Conservation (phyloP, 768 basidiomycete genomes). For the Crucibulum laeve region DNA sequence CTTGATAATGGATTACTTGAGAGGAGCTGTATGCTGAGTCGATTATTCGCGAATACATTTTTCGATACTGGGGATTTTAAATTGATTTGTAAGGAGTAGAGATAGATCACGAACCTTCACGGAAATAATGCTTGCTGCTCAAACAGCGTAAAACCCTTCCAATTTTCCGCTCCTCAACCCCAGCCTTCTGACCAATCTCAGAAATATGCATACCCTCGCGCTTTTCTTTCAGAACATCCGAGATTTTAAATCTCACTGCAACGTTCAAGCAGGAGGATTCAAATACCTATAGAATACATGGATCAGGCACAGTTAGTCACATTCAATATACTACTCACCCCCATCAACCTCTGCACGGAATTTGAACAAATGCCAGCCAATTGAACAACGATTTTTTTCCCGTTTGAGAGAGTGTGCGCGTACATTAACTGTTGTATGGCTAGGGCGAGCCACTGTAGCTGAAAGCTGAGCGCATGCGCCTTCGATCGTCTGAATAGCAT, state of each 20-base stretch:
- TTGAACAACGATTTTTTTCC: background rate
- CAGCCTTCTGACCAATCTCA: slow-evolving; percentile 23
- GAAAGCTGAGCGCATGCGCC: slow-evolving; percentile 30
- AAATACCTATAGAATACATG: slow-evolving; percentile 13
- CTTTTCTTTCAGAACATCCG: slow-evolving; percentile 30
- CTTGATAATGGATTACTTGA: slow-evolving; percentile 18
- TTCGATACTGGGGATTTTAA: slow-evolving; percentile 19
- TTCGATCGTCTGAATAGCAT: slow-evolving; percentile 26
- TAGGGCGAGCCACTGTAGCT: slow-evolving; percentile 23
- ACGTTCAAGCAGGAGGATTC: slow-evolving; percentile 30
- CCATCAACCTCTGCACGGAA: slow-evolving; percentile 13
- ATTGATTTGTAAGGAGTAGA: background rate
- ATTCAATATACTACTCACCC: slow-evolving; percentile 6
- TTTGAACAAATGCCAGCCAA: no score
- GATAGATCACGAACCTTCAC: slow-evolving; percentile 15
- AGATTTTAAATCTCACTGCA: slow-evolving; percentile 27
- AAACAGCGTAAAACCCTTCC: slow-evolving; percentile 33
- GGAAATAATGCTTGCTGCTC: slow-evolving; percentile 34
- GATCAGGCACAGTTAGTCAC: background rate
- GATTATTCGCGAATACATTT: slow-evolving; percentile 37
- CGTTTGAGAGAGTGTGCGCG: slow-evolving; percentile 3
- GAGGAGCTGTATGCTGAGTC: slow-evolving; percentile 28
- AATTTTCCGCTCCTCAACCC: slow-evolving; percentile 30
- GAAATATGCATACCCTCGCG: slow-evolving; percentile 30
- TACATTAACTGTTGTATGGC: slow-evolving; percentile 25